phyloP scores from a whole-genome alignment of 2,329 filamentous ascomycete genomes.

The Sclerotinia trifoliorum region DNA sequence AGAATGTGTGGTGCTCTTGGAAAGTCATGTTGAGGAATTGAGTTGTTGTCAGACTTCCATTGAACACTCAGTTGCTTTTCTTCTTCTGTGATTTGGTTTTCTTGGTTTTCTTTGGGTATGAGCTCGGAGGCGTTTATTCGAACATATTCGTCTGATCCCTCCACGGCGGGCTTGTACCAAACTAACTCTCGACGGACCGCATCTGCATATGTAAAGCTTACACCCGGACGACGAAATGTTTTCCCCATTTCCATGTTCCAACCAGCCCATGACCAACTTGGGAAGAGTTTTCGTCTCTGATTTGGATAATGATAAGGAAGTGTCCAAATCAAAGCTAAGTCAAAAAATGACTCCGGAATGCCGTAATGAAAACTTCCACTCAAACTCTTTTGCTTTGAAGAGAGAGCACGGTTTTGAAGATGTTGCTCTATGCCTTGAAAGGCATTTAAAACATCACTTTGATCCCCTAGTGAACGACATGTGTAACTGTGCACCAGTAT shows the following conservation, averaged over 20 bases:
- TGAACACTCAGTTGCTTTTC: neutral
- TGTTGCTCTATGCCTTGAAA: constrained; percentile 10
- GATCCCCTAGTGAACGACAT: neutral
- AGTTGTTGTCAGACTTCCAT: neutral
- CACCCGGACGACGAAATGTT: neutral
- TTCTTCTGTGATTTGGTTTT: neutral
- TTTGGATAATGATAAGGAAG: constrained; percentile 7
- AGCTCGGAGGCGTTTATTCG: neutral
- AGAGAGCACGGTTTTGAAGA: neutral
- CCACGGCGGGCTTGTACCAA: constrained; percentile 7
- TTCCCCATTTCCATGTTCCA: constrained; percentile 6
- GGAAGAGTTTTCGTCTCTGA: constrained; percentile 16
- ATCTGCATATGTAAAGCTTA: neutral
- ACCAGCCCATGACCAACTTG: constrained; percentile 20
- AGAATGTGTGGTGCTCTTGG: neutral
- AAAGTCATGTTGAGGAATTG: neutral
- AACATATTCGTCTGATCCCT: neutral
- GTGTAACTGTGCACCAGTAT: neutral
- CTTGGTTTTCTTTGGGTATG: neutral
- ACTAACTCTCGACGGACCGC: constrained; percentile 2
- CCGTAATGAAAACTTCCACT: constrained; percentile 3
- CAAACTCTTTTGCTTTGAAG: neutral
- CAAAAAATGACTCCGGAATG: constrained; percentile 8
- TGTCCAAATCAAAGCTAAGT: constrained; percentile 11
- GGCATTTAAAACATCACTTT: constrained; percentile 13